Evolutionary conservation across 306 rosid species (phyloP).

Genomic region (Cajanus cajan): DNA sequence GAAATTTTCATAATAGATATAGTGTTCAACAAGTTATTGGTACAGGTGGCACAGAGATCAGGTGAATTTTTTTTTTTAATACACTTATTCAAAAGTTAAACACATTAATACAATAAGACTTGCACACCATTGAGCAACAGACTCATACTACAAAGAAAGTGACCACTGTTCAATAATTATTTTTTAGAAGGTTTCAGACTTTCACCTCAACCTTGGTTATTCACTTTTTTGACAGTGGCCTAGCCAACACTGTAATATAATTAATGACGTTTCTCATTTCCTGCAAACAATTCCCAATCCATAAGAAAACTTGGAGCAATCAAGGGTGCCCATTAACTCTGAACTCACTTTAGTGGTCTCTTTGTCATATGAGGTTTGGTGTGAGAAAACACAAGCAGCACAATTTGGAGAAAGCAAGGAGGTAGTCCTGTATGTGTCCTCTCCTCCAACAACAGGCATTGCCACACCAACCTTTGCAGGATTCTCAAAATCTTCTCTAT

Average conservation of each 20-base stretch:
- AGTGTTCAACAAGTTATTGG: no score
- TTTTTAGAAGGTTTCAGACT: not conserved
- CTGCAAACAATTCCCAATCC: conserved; percentile 49
- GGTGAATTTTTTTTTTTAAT: not conserved
- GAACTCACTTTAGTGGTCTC: not conserved
- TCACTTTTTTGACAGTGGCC: not conserved
- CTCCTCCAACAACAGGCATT: conserved; percentile 53
- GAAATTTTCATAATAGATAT: no score
- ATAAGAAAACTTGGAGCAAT: conserved; percentile 37
- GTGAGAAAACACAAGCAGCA: conserved; percentile 37
- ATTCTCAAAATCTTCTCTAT: conserved; percentile 40
- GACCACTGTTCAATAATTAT: not conserved
- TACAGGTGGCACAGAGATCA: no score
- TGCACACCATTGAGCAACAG: not conserved
- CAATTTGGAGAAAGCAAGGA: conserved; percentile 42
- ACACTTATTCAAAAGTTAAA: not conserved
- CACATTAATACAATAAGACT: not conserved
- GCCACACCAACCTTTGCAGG: conserved; percentile 51
- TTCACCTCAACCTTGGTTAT: not conserved
- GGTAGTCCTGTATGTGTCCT: conserved; percentile 38
- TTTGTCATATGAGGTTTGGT: not conserved
- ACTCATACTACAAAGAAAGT: not conserved
- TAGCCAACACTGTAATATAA: not conserved
- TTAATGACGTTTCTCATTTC: conserved; percentile 23
- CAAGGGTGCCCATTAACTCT: conserved; percentile 37